Base-by-base conservation (phyloP, 768 basidiomycete genomes). In the Trametes maxima region DNA sequence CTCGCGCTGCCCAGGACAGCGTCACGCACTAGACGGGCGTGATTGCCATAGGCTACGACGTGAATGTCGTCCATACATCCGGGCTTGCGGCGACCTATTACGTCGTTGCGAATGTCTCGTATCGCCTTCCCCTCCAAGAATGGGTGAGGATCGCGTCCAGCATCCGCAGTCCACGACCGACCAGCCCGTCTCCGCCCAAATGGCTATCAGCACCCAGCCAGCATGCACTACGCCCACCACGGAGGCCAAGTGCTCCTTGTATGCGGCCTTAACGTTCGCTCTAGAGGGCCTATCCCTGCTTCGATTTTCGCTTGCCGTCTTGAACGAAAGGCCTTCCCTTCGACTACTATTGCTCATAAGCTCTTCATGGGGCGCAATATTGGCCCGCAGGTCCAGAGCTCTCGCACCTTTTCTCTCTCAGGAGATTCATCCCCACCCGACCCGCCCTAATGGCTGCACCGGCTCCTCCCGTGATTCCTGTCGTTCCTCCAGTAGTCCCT, bases 271-370 rank as follows among this genome's bases (percentile, higher is more conserved):
- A 13, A 33, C 46, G 11, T 39, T 16, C 25, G 46, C 54, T 40
- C 36, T 21, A 1, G 19, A 13, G n/a, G 1, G 14, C 1, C 45
- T 1, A 33, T 10, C 45, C 54, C 17, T 17, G 19, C 54, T 14
- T n/a, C 12, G 22, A 28, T 25, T 8, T 44, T 58, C 57, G 57
- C 57, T 51, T 11, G 48, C 48, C 48, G 14, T 25, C 48, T n/a
- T 58, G 57, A 48, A 58, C 25, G 14, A 16, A 17, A 10, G 24
- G 47, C 37, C 56, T 57, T 57, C 56, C 56, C 46, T 49, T n/a
- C 46, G 22, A 11, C 47, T 16, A 14, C 24, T 19, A 12, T 16
- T 57, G n/a, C 46, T 57, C 47, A 57, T 40, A 57, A 49, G 47
- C 45, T 25, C 13, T 14, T 16, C 21, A 19, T 3, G 3, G n/a